Base-by-base conservation (phyloP, 2,329 filamentous ascomycete species). In the Neonectria hederae region DNA sequence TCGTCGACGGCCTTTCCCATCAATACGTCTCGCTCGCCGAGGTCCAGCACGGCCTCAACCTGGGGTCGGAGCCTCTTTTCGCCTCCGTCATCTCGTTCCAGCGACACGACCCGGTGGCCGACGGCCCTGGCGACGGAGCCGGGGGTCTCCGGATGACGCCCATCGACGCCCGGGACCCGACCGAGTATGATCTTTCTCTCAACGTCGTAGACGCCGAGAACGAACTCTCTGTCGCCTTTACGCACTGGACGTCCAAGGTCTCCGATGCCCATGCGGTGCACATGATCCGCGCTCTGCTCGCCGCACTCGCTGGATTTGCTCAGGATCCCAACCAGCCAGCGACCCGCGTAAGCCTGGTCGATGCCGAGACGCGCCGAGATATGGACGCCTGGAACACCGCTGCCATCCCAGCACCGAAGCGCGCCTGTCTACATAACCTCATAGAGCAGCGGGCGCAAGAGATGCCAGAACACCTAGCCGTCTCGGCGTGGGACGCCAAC, bases 171-270 rank as follows among this genome's bases (percentile, higher is more conserved):
- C 35, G 35, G 35, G 35, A 38, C 35, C 35, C 35, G 51, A 60
- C 58, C 7, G 58, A 60, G 51, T 60, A 60, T 17, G 58, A 54
- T 26, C 9, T 60, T 26, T 60, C 58, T 17, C 49, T 60, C 19
- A 60, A 60, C 21, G 30, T 54, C 21, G 19, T 54, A 11, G 58
- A 54, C 28, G 26, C 48, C 14, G 49, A 60, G 32, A 24, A 60
- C 22, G 26, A 54, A 6, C 49, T 60, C 42, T 54, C 49, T 8
- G 30, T 60, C n/a, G 54, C 38, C 4, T 60, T 60, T 22, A 46
- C 49, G 28, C 54, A 60, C 49, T 54, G 58, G 49, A 48, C 49
- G 2, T 60, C 49, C 40, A 60, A 60, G 49, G 43, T 54, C 22
- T 60, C 58, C 4, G 28, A 49, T 28, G 49, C 38, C 46, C 58